Evolutionary conservation across 2,329 filamentous ascomycete species (phyloP).

Genomic region (Alternaria rosae): DNA sequence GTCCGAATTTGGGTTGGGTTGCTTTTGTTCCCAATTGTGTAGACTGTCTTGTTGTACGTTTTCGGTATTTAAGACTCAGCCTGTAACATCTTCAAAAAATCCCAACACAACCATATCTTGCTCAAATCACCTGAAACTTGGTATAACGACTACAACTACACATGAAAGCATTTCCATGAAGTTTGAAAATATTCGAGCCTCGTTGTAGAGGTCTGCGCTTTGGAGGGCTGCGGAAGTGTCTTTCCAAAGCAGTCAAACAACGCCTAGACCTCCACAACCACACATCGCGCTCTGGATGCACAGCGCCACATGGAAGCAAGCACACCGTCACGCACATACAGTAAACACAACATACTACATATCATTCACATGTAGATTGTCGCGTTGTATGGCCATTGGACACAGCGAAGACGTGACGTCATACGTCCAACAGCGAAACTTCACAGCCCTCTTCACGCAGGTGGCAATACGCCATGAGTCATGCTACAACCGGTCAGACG

Average conservation of each 20-base stretch:
- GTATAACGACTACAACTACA: fast-evolving
- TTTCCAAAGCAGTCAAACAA: background rate
- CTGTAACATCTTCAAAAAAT: slow-evolving; percentile 1
- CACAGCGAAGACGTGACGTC: background rate
- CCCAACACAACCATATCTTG: background rate
- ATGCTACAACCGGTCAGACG: background rate
- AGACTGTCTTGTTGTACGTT: fast-evolving
- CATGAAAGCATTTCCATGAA: fast-evolving
- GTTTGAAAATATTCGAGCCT: background rate
- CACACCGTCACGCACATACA: fast-evolving
- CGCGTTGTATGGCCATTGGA: background rate
- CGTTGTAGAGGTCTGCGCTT: background rate
- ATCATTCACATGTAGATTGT: fast-evolving
- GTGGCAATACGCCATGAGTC: background rate
- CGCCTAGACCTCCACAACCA: background rate
- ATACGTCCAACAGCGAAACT: background rate
- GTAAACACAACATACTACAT: too few relatives aligned
- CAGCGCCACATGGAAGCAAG: fast-evolving
- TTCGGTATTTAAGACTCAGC: background rate
- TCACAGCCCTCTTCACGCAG: background rate
- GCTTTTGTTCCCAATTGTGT: background rate
- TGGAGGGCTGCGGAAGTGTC: background rate
- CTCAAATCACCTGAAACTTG: background rate
- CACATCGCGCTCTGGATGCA: background rate
- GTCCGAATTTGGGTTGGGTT: background rate